Percentiles rank a stretch among this genome's conserved stretches.
These are phyloP conservation scores for Boletus vermiculosoides DNA, from an alignment of 768 basidiomycete species.

Conservation along the genomic window DNA sequence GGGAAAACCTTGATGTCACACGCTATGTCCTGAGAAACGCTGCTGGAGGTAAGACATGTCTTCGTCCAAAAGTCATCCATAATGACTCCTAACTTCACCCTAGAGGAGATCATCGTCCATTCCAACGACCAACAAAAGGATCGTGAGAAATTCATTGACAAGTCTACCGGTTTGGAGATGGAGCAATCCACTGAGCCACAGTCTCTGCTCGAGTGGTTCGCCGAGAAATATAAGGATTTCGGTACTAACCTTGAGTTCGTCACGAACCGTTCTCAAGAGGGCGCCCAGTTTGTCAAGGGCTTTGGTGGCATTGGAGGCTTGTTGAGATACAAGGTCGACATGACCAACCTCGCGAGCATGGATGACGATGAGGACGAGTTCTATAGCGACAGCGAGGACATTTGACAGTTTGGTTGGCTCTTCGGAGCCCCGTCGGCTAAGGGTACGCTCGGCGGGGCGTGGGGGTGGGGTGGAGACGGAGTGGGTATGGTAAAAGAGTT, in stretches of 20 bases:
- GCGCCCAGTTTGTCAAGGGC: constrained; percentile 96
- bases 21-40: constrained; percentile 90
- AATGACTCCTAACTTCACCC: constrained; percentile 3
- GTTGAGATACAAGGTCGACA: constrained; percentile 96
- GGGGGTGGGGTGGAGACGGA: constrained; percentile 24
- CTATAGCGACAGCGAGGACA: constrained; percentile 69
- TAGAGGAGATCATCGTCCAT: constrained; percentile 84
- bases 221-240: constrained; percentile 98
- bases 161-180: constrained; percentile 95
- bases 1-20: constrained; percentile 94
- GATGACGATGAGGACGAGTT: constrained; percentile 87
- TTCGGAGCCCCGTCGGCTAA: constrained; percentile 68
- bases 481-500: constrained; percentile 2
- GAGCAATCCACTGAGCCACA: constrained; percentile 81
- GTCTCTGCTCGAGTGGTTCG: constrained; percentile 95
- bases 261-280: constrained; percentile 95
- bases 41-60: constrained; percentile 63
- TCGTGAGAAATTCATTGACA: constrained; percentile 92
- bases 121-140: constrained; percentile 87
- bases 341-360: constrained; percentile 68
- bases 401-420: constrained; percentile 90
- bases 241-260: constrained; percentile 95
- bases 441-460: constrained; percentile 70
- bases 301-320: constrained; percentile 98
- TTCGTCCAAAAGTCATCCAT: neutral